Evolutionary conservation across 345 rosid species (phyloP), one percentile per base, ranked within the genome.

Genomic region (Anastatica hierochuntica): DNA sequence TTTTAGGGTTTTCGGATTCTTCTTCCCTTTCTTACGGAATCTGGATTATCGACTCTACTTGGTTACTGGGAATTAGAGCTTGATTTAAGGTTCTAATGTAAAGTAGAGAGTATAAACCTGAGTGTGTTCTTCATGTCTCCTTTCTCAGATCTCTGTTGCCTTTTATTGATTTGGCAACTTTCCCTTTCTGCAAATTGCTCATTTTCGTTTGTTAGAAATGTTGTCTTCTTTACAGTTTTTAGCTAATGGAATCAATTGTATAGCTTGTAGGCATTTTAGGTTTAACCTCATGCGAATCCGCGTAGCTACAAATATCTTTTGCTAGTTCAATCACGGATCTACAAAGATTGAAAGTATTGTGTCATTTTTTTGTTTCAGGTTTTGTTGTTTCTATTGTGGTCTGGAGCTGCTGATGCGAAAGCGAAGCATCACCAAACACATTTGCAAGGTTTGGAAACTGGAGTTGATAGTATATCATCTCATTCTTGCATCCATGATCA

Each of bases 401-500:
- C 47, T 13, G 77, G 58, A 70, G 79, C 69, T 67, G 63, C 63
- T 41, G 59, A 62, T 27, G 88, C 74, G 0, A 72, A 72, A 36
- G 43, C 51, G 44, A 81, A 64, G 35, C 77, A 60, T 43, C 61
- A 64, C 40, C 77, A 56, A 10, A 31, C 48, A 35, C 80, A 49
- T 38, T 46, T 70, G 70, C 70, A 62, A 37, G 77, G 60, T 55
- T 31, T 57, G 38, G 82, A 70, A 42, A 67, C 70, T 54, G 81
- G 71, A 64, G 67, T 47, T 52, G 75, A 69, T 36, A 67, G 64
- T 21, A 49, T 88, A 43, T 60, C 60, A 12, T 75, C 94, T 11
- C 98, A 92, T 71, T 92, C 98, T 8, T 92, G 98, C 33, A 92
- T 92, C 27, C 98, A 92, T 66, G 98, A 81, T 68, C 82, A 85